Conservation (phyloP, 2,329 filamentous ascomycete genomes). For the Hypoxylon sp. region DNA sequence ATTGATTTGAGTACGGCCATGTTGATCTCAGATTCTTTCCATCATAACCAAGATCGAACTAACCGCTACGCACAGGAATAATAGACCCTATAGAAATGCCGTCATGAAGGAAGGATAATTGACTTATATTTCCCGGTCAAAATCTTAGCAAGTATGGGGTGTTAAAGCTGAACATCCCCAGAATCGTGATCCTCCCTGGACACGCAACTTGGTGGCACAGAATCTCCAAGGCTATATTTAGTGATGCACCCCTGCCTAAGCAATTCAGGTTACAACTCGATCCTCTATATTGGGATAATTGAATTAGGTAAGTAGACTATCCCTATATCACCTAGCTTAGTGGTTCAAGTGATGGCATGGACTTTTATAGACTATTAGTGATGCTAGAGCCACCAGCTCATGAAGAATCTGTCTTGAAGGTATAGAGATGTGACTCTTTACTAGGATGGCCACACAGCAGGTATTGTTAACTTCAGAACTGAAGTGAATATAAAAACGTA, state of each 20-base stretch:
- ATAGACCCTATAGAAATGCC: neutral
- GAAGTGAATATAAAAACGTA: neutral
- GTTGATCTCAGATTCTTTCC: neutral
- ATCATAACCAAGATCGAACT: neutral
- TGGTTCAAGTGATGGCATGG: neutral
- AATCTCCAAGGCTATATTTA: neutral
- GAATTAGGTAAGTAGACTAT: neutral
- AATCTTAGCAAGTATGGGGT: neutral
- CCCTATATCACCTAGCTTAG: neutral
- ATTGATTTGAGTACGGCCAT: neutral
- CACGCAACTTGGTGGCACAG: neutral
- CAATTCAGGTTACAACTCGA: neutral
- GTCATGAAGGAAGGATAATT: neutral
- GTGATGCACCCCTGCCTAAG: neutral
- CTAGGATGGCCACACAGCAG: neutral
- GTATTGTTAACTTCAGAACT: no score
- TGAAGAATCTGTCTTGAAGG: neutral
- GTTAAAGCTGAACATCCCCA: neutral
- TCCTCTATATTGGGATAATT: neutral
- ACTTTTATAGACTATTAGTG: neutral
- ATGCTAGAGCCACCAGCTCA: neutral
- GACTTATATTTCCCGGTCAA: neutral
- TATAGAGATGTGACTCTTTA: neutral
- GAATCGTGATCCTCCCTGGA: neutral
- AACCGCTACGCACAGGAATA: no score